Conservation (phyloP, 2,329 filamentous ascomycete species). For the Trichoderma endophyticum region DNA sequence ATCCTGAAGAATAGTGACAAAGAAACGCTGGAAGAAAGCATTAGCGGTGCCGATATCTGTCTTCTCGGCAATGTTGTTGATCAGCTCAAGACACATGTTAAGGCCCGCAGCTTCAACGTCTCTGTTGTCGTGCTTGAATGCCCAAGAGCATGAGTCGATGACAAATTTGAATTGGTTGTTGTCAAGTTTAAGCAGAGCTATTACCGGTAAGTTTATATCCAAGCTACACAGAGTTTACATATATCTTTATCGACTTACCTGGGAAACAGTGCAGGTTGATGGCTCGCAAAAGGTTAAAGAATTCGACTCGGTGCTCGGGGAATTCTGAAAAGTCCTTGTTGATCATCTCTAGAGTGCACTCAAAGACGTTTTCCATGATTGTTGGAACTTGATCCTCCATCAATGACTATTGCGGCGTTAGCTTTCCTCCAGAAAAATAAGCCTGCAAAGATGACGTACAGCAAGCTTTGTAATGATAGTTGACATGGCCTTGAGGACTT, state of each 20-base stretch:
- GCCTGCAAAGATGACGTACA: conserved; percentile 58
- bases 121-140: conserved; percentile 99
- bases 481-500: conserved; percentile 96
- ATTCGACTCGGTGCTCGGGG: conserved; percentile 97
- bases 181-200: conserved; percentile 84
- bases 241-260: conserved; percentile 39
- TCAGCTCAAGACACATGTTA: conserved; percentile 96
- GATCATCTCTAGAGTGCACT: conserved; percentile 99
- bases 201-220: conserved; percentile 11
- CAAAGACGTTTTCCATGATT: conserved; percentile 98
- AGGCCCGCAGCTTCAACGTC: conserved; percentile 95
- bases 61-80: conserved; percentile 95
- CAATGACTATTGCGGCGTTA: conserved; percentile 56
- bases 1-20: conserved; percentile 90
- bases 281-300: conserved; percentile 92
- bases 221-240: not conserved
- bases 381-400: conserved; percentile 98
- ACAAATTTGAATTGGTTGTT: conserved; percentile 98
- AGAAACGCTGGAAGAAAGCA: conserved; percentile 98
- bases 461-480: conserved; percentile 95
- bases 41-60: conserved; percentile 82
- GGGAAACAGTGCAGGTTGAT: conserved; percentile 99
- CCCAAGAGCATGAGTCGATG: conserved; percentile 99
- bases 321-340: conserved; percentile 99
- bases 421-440: not conserved